phyloP scores from a whole-genome alignment of 257 asterid genomes.

The Nicotiana benthamiana region DNA sequence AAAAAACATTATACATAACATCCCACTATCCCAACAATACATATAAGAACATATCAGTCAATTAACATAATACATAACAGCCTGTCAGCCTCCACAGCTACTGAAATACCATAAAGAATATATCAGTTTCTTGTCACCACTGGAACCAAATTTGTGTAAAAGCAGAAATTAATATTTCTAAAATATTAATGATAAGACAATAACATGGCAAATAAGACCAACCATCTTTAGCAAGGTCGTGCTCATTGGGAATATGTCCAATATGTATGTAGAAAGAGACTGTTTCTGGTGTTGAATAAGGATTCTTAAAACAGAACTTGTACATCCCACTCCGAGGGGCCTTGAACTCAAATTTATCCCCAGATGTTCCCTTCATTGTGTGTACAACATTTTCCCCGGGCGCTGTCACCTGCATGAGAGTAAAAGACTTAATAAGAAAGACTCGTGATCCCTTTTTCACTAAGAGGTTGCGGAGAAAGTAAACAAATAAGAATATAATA shows the following conservation, averaged over 20 bases:
- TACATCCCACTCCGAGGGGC: conserved; percentile 74
- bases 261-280: conserved; percentile 81
- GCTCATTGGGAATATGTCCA: conserved; percentile 74
- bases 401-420: conserved; percentile 56
- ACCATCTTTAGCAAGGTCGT: conserved; percentile 88
- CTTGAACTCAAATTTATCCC: conserved; percentile 78
- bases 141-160: background rate
- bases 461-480: background rate
- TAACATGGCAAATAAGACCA: conserved; percentile 15
- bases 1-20: background rate
- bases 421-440: conserved; percentile 8
- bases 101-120: background rate
- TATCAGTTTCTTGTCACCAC: background rate
- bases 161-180: background rate
- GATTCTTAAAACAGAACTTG: conserved; percentile 87
- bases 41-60: background rate
- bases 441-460: background rate
- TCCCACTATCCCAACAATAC: background rate
- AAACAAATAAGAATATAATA: background rate
- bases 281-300: conserved; percentile 55
- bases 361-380: conserved; percentile 50
- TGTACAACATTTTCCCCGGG: conserved; percentile 49
- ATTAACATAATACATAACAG: background rate
- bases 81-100: background rate
- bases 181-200: background rate